Base-by-base conservation (phyloP, 805 yeast genomes). In the Pichia cephalocereana region DNA sequence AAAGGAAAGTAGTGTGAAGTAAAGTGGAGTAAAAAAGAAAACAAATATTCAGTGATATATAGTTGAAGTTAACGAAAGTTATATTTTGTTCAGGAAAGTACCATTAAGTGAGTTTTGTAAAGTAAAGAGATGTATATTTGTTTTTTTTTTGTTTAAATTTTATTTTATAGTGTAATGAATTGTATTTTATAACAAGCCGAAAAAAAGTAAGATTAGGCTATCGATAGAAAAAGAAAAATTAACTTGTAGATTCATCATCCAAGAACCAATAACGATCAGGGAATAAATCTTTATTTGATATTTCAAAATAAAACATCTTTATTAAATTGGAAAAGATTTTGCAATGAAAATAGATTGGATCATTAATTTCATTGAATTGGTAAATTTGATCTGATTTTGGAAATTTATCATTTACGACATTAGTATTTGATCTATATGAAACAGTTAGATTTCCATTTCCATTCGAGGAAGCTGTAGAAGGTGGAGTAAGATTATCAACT, bases 291-390 rank as follows among this genome's bases (percentile, higher is more conserved):
- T 60, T 57, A 46, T 63, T 52, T 11, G 54, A 50, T 40, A 67
- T 47, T 49, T 77, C 81, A 40, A 59, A 61, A 41, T 65, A 61
- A 51, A 77, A 69, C 62, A 71, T 65, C 9, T 67, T 66, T 37
- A 77, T 63, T 53, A 77, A 68, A 57, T 74, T 76, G 43, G 62
- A 57, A 53, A 77, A 70, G 48, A 76, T 75, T 40, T 68, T 68
- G 57, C 72, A 72, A 53, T 77, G 83, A 68, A 77, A 77, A 56
- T 72, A 74, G 48, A 69, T 71, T 14, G 80, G 77, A 26, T 57
- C 56, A 14, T 52, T 51, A 34, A 64, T 63, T 42, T 64, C 67
- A 31, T 34, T 48, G 5, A 76, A 62, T 41, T 63, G 66, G 17
- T 61, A 64, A 48, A 77, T 66, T 48, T 72, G 76, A 41, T 69